Conservation (phyloP, 148 eudicot species). For the Cornus florida region DNA sequence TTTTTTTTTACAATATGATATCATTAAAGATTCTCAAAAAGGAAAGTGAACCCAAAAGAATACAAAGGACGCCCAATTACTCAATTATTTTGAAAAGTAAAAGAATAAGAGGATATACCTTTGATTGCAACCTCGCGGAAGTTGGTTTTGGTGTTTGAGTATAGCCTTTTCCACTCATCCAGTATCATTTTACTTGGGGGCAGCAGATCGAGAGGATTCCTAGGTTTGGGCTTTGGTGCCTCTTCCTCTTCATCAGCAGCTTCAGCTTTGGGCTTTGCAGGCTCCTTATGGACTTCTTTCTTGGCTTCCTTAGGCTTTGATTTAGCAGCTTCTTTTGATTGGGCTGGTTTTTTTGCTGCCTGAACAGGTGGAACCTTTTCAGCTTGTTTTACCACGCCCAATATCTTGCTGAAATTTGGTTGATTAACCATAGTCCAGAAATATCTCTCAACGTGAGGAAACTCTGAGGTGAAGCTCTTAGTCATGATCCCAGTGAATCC, state of each 20-base stretch:
- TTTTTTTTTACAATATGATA: too few relatives aligned
- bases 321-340: conserved; percentile 53
- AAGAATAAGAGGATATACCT: conserved; percentile 36
- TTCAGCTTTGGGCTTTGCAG: conserved; percentile 47
- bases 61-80: too few relatives aligned
- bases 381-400: conserved; percentile 62
- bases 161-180: conserved; percentile 92
- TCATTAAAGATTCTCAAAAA: too few relatives aligned
- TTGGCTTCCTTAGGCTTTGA: conserved; percentile 59
- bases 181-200: conserved; percentile 86
- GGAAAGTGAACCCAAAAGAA: too few relatives aligned
- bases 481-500: conserved; percentile 53
- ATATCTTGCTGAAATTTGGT: conserved; percentile 65
- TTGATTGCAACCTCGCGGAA: conserved; percentile 90
- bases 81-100: background rate
- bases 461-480: conserved; percentile 71
- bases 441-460: conserved; percentile 79
- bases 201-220: conserved; percentile 79
- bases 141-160: conserved; percentile 81
- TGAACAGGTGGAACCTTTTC: conserved; percentile 50
- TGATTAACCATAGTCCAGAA: conserved; percentile 80
- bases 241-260: conserved; percentile 53
- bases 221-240: conserved; percentile 80
- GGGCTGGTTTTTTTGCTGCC: conserved; percentile 50
- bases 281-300: conserved; percentile 60